Base-by-base conservation (phyloP, 371 early-diverging fungal genomes). In the Mortierella sp. region DNA sequence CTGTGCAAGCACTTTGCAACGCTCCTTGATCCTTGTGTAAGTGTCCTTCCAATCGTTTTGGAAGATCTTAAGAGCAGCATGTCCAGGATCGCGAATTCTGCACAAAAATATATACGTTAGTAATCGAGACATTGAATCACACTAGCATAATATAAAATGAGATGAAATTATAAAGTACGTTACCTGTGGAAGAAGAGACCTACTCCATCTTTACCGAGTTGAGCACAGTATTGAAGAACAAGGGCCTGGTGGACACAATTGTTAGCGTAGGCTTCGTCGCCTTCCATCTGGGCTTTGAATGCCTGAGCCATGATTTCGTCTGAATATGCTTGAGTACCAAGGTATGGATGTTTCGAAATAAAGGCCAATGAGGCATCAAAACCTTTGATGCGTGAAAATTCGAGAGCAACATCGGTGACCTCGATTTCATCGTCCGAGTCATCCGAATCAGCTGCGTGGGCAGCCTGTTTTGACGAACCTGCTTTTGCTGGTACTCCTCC, bases 271-370 rank as follows among this genome's bases (percentile, higher is more conserved):
- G 84, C 79, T 43, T 86, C 85, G 11, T 94, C 85, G 21, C 95
- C 95, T 10, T 88, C 86, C 63, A 97, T 89, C 76, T 96, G 92
- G 19, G 88, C 83, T 28, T 91, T 89, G 72, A 97, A 97, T 10
- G 96, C 98, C 59, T 95, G 92, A 0, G 94, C 96, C 65, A 97
- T 84, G 55, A 97, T 92, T 80, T 96, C 91, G 83, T 97, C 97
- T 6, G 92, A 89, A 61, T 89, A 90, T 45, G 84, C 88, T 67
- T 92, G 90, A 38, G 85, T 88, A 33, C 93, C 90, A 32, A 98
- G 86, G 19, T 89, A 85, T 21, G 93, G 89, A 74, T 97, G 84
- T 38, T 88, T 86, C 38, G 81, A 78, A 41, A 98, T 88, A 62
- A 88, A 95, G 53, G 88, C 85, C 74, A 87, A 88, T 45, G 92